Conservation (phyloP, 768 basidiomycete genomes). For the Kondoa malvinella region DNA sequence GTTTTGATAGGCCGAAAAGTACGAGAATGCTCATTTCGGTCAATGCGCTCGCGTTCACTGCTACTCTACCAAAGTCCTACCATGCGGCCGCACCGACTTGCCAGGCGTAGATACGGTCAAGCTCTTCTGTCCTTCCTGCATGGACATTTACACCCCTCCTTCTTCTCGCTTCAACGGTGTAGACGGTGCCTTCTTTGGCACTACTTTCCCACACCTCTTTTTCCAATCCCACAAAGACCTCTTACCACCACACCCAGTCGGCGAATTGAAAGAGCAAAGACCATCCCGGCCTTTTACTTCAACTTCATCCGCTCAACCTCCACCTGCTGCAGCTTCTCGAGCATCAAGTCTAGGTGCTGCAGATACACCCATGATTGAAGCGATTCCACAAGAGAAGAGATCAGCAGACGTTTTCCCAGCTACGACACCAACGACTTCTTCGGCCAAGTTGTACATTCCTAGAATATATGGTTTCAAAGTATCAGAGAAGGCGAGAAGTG, state of each 20-base stretch:
- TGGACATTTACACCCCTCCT: constrained; percentile 88
- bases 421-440: constrained; percentile 23
- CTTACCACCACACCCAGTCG: constrained; percentile 4
- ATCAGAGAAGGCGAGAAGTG: constrained; percentile 80
- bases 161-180: constrained; percentile 89
- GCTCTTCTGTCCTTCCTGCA: constrained; percentile 92
- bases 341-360: too few relatives aligned
- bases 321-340: too few relatives aligned
- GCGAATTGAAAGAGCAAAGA: not conserved
- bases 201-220: constrained; percentile 93
- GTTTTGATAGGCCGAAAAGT: constrained; percentile 72
- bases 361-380: too few relatives aligned
- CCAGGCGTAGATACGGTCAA: constrained; percentile 96
- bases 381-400: too few relatives aligned
- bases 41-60: constrained; percentile 93
- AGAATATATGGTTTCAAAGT: constrained; percentile 97
- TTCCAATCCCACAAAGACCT: constrained; percentile 95
- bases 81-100: constrained; percentile 85
- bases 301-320: not conserved
- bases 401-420: constrained; percentile 8
- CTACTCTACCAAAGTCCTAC: constrained; percentile 68
- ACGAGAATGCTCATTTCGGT: constrained; percentile 77
- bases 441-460: constrained; percentile 58
- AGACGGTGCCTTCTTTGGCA: constrained; percentile 98
- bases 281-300: constrained; percentile 12